Base-by-base conservation (phyloP, 306 rosid genomes). In the Acmispon strigosus region DNA sequence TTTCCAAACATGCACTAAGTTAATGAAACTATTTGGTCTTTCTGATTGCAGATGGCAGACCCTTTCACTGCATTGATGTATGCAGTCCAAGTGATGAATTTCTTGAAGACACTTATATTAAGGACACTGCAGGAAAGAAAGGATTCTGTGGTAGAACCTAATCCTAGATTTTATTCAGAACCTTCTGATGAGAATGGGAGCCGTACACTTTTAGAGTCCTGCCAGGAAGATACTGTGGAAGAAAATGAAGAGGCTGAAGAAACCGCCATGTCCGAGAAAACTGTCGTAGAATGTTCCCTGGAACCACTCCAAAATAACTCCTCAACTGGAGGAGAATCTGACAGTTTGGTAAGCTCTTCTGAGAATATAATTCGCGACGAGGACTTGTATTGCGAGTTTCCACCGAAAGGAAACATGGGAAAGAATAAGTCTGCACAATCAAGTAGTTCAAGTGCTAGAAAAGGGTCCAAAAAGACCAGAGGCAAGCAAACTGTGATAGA, bases 51-150 rank as follows among this genome's bases (percentile, higher is more conserved):
- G 97, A 87, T 93, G 98, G 92, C 86, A 18, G 98, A 90, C 67
- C 94, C 98, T 29, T 74, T 90, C 68, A 87, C 89, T 18, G 98
- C 98, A 75, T 75, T 93, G 87, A 87, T 88, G 93, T 84, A 85
- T 77, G 96, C 94, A 18, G 98, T 90, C 50, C 91, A 88, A 87
- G 96, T 93, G 71, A 93, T 93, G 96, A 87, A 93, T 78, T 87
- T 90, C 70, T 87, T 93, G 76, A 90, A 84, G 83, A 88, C 79
- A 22, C 94, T 88, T 14, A 80, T 90, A 60, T 7, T 84, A 51
- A 90, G 80, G 83, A 87, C 88, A 11, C 63, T 87, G 57, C 75
- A 70, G 10, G 92, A 82, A 34, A 88, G 97, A 80, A 78, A 84
- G 76, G 91, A 86, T 69, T 75, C 79, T 9, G 69, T 75, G 14